Evolutionary conservation across 768 basidiomycete genomes (phyloP).

Genomic region (Heimioporus sp.): DNA sequence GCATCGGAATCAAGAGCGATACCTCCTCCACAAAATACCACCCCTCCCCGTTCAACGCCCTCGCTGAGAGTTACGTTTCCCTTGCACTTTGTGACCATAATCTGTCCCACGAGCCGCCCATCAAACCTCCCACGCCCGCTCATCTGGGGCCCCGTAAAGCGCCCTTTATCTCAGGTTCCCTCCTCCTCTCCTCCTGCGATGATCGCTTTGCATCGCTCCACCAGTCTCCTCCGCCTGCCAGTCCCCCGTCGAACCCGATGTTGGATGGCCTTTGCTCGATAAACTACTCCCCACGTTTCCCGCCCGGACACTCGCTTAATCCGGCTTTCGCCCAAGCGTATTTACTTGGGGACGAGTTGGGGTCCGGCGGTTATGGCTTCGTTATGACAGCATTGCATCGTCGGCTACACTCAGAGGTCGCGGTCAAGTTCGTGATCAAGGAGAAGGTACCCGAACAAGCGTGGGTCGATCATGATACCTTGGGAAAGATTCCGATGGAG

Average conservation of each 20-base stretch:
- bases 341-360: conserved; percentile 71
- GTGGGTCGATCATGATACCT: conserved; percentile 55
- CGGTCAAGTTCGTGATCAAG: conserved; percentile 94
- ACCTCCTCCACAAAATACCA: too few relatives aligned
- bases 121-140: neutral
- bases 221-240: conserved; percentile 1
- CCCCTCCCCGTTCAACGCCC: too few relatives aligned
- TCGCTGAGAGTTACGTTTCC: neutral
- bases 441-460: conserved; percentile 53
- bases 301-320: conserved; percentile 57
- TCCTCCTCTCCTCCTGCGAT: conserved; percentile 22
- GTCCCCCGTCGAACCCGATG: neutral
- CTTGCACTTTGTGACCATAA: neutral
- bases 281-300: conserved; percentile 53
- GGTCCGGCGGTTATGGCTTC: conserved; percentile 92
- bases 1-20: too few relatives aligned
- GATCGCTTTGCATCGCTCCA: conserved; percentile 1
- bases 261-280: conserved; percentile 15
- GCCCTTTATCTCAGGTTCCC: conserved; percentile 8
- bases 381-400: conserved; percentile 83
- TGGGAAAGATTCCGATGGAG: conserved; percentile 76
- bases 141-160: neutral
- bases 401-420: conserved; percentile 63
- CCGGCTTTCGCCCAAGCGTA: conserved; percentile 59
- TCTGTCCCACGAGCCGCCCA: neutral